Evolutionary conservation across 495 filamentous ascomycete genomes (phyloP).

Genomic region (Lentithecium fluviatile): DNA sequence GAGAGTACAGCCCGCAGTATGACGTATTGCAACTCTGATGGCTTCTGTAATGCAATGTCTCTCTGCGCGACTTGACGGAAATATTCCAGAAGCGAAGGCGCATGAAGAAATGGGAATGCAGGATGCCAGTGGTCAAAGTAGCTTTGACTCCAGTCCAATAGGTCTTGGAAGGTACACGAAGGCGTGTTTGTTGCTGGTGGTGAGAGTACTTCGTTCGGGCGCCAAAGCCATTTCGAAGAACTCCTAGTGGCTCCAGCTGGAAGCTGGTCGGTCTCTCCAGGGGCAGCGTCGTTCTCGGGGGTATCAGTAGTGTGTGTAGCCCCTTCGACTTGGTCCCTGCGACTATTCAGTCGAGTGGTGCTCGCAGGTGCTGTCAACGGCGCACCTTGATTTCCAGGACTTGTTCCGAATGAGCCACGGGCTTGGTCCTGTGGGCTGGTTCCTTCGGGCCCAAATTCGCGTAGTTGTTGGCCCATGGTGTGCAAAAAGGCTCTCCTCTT

Average conservation of each 20-base stretch:
- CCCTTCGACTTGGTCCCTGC: no score
- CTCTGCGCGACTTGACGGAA: conserved; percentile 42
- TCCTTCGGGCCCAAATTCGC: neutral
- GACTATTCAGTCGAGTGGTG: no score
- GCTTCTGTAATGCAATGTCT: conserved; percentile 17
- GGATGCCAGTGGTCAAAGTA: conserved; percentile 55
- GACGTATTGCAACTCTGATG: conserved; percentile 18
- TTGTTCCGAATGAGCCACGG: neutral
- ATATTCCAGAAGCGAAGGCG: conserved; percentile 44
- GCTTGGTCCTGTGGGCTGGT: neutral
- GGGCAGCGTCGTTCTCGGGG: conserved; percentile 45
- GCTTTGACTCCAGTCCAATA: conserved; percentile 45
- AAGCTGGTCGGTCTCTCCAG: conserved; percentile 51
- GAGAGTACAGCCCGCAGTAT: conserved; percentile 51
- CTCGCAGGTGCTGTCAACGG: neutral
- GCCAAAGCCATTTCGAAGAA: conserved; percentile 4
- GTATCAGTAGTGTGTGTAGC: neutral
- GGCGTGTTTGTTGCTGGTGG: neutral
- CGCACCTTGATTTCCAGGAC: neutral
- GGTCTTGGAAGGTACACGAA: conserved; percentile 15
- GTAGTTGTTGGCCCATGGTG: neutral
- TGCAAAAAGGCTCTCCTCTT: neutral
- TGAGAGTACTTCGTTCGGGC: conserved; percentile 7
- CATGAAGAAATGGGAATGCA: conserved; percentile 50
- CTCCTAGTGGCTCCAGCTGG: conserved; percentile 18